A percentile compares a stretch with the other conserved stretches of the same genome.
Evolutionary conservation across 2,329 filamentous ascomycete species (phyloP).

Genomic region (Colletotrichum euphorbiae): DNA sequence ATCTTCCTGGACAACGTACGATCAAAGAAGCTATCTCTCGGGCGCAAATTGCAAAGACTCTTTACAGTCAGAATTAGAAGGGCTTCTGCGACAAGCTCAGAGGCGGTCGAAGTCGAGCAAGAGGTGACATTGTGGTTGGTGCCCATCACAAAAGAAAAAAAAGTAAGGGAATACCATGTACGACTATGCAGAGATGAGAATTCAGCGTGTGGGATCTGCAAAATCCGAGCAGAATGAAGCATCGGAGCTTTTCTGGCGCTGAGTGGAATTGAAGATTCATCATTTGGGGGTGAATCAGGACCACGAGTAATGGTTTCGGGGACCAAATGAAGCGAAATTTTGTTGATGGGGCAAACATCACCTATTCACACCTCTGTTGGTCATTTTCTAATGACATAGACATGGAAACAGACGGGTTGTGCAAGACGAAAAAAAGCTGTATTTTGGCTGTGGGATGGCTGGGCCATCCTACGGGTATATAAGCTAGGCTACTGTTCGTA

Average conservation of each 20-base stretch:
- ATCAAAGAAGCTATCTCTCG: background rate
- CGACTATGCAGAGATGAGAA: background rate
- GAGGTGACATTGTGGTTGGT: background rate
- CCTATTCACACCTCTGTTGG: background rate
- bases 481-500: background rate
- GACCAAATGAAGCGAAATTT: slow-evolving; percentile 9
- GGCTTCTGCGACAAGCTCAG: slow-evolving; percentile 9
- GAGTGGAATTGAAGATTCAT: slow-evolving; percentile 6
- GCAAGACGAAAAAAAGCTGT: background rate
- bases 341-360: background rate
- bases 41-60: background rate
- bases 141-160: no score
- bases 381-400: background rate
- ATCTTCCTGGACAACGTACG: slow-evolving; percentile 28
- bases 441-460: slow-evolving; percentile 15
- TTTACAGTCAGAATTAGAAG: slow-evolving; percentile 24
- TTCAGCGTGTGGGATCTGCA: no score
- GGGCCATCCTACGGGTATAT: slow-evolving; percentile 16
- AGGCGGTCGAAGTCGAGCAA: background rate
- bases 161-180: background rate
- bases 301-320: slow-evolving; percentile 9
- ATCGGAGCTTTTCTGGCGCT: background rate
- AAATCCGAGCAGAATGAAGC: background rate
- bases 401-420: background rate
- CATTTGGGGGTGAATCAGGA: slow-evolving; percentile 11